Evolutionary conservation across 2,329 filamentous ascomycete species (phyloP).

Genomic region (Scytalidium lignicola): DNA sequence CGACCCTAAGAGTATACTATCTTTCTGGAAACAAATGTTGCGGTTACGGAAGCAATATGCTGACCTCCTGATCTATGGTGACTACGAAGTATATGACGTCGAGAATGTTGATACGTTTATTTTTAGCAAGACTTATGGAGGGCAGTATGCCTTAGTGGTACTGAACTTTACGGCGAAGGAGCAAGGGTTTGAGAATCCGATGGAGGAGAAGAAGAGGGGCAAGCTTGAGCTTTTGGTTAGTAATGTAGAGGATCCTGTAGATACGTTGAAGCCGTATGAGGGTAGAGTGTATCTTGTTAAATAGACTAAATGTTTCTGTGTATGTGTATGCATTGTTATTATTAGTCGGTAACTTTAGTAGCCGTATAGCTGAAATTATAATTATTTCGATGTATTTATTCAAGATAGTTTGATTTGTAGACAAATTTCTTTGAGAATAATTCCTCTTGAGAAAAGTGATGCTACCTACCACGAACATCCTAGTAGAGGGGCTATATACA

Average conservation of each 20-base stretch:
- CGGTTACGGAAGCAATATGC: slow-evolving; percentile 40
- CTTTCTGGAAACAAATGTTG: slow-evolving; percentile 26
- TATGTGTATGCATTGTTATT: no score
- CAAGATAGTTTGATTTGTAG: no score
- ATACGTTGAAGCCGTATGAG: slow-evolving; percentile 25
- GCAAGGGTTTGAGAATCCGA: slow-evolving; percentile 18
- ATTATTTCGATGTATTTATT: no score
- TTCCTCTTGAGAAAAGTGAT: no score
- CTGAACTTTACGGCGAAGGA: slow-evolving; percentile 41
- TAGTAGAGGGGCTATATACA: no score
- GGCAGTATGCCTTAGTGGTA: slow-evolving; percentile 33
- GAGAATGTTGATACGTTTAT: slow-evolving; percentile 40
- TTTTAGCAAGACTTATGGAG: slow-evolving; percentile 34
- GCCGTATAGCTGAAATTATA: no score
- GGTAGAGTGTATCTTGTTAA: slow-evolving; percentile 27
- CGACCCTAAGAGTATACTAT: slow-evolving; percentile 18
- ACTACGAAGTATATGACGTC: slow-evolving; percentile 46
- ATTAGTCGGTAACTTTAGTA: no score
- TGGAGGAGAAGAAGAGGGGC: slow-evolving; percentile 12
- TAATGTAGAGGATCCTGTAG: slow-evolving; percentile 15
- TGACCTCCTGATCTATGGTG: slow-evolving; percentile 56
- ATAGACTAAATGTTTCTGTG: no score
- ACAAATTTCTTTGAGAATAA: no score
- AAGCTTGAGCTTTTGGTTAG: slow-evolving; percentile 24
- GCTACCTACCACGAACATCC: no score